Base-by-base conservation (phyloP, 2,329 filamentous ascomycete genomes). In the Verticillium klebahnii region DNA sequence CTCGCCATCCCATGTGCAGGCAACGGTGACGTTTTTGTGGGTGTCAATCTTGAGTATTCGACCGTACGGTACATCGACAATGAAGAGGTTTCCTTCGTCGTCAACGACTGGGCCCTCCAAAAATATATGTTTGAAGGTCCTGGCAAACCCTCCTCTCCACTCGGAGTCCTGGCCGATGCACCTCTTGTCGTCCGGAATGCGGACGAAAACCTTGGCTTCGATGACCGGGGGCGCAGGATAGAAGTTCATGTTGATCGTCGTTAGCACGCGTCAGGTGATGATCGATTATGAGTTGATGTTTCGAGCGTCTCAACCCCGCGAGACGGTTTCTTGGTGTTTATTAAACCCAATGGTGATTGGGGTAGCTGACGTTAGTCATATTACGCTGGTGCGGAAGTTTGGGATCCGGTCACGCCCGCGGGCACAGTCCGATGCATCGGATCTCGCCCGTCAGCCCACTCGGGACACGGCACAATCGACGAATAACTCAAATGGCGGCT, bases 41-140 rank as follows among this genome's bases (percentile, higher is more conserved):
- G 60, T 1, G 25, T 71, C 68, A 31, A 78, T 71, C 36, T 69
- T 73, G 8, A 79, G 61, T 15, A 78, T 74, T 0, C 75, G 67
- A 0, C 77, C 76, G 56, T 77, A 78, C 0, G 76, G 76, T 15
- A 78, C 63, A 40, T 79, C 76, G 6, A 76, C 74, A 6, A 77
- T 61, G 58, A 71, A 78, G 1, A 79, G 63, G 29, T 74, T 71
- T 1, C 74, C 75, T 12, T 67, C 59, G 1, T 67, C 61, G 6
- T 73, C 69, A 12, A 66, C 70, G 0, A 73, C 70, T 0, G 77
- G 76, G 0, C 77, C 76, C 61, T 78, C 76, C 0, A 79, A 71
- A 50, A 79, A 77, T 31, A 78, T 77, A 31, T 76, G 70, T 58
- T 74, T 69, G 15, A 75, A 76, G 0, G 66, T 60, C 6, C 70